Percentiles rank a stretch among this genome's conserved stretches.
These are phyloP conservation scores for Floccularia luteovirens DNA, from an alignment of 768 basidiomycete genomes.

Conservation along the genomic window DNA sequence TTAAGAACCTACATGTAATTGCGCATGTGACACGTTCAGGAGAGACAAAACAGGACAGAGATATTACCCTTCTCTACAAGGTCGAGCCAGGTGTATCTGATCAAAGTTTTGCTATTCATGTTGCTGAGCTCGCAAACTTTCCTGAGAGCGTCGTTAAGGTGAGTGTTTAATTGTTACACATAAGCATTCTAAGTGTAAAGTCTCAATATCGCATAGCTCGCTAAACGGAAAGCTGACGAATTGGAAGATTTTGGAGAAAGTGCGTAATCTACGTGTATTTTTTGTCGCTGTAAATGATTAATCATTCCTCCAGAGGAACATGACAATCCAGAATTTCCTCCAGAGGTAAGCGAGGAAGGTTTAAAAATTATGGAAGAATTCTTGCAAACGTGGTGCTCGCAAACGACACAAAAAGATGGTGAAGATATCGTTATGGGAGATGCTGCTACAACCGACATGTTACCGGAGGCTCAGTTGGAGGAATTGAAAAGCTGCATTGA, in stretches of 20 bases:
- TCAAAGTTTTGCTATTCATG: constrained; percentile 98
- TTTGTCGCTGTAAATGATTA: not conserved
- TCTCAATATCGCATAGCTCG: constrained; percentile 43
- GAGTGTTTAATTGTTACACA: constrained; percentile 8
- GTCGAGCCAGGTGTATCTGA: constrained; percentile 94
- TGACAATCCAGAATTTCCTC: constrained; percentile 37
- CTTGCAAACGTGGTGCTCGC: constrained; percentile 51
- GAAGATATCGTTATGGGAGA: constrained; percentile 41
- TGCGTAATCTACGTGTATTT: not conserved
- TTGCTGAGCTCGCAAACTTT: constrained; percentile 96
- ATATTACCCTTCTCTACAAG: constrained; percentile 92
- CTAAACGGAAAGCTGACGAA: constrained; percentile 88
- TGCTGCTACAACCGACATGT: constrained; percentile 15
- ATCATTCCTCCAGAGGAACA: constrained; percentile 11
- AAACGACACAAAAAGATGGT: constrained; percentile 35
- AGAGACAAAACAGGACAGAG: constrained; percentile 52
- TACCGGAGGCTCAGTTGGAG: constrained; percentile 37
- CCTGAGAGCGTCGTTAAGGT: constrained; percentile 91
- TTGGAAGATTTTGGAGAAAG: constrained; percentile 71
- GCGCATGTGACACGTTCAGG: constrained; percentile 85
- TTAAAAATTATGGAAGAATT: constrained; percentile 76
- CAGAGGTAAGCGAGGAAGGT: constrained; percentile 69
- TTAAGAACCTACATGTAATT: constrained; percentile 93
- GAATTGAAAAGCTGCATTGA: constrained; percentile 57
- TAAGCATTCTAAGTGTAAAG: not conserved